Percentiles rank a stretch among this genome's conserved stretches.
Conservation (phyloP, 345 rosid genomes). For the Salix purpurea region DNA sequence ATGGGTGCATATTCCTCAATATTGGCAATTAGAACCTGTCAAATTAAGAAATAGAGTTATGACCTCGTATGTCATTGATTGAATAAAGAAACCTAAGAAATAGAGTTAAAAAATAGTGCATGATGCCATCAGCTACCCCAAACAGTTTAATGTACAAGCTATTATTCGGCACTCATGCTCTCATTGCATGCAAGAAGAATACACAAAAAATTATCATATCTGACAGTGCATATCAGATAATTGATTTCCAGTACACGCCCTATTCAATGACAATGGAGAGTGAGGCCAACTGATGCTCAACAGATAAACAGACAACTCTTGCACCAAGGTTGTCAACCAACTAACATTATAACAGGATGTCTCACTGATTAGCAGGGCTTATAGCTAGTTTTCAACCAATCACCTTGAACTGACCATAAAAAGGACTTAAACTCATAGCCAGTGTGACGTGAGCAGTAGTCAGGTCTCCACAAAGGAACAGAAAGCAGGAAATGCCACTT, state of each 20-base stretch:
- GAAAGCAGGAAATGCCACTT: neutral
- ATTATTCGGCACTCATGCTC: neutral
- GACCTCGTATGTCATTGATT: neutral
- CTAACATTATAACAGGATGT: neutral
- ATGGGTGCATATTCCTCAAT: constrained; percentile 97
- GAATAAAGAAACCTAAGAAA: neutral
- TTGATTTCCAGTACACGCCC: neutral
- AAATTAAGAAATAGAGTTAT: constrained; percentile 11
- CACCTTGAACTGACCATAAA: neutral
- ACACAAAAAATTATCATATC: neutral
- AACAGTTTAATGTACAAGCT: neutral
- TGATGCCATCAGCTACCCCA: neutral
- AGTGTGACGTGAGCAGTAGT: neutral
- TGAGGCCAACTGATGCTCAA: neutral
- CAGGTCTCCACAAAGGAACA: neutral
- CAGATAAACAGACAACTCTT: neutral
- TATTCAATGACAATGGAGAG: neutral
- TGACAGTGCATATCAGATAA: neutral
- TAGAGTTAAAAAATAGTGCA: neutral
- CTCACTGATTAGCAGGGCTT: neutral
- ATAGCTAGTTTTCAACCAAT: neutral
- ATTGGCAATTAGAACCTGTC: constrained; percentile 80
- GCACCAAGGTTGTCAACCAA: neutral
- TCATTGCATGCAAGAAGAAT: neutral
- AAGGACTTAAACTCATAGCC: neutral